Conservation (phyloP, 257 asterid genomes). For the Datura wrightii region DNA sequence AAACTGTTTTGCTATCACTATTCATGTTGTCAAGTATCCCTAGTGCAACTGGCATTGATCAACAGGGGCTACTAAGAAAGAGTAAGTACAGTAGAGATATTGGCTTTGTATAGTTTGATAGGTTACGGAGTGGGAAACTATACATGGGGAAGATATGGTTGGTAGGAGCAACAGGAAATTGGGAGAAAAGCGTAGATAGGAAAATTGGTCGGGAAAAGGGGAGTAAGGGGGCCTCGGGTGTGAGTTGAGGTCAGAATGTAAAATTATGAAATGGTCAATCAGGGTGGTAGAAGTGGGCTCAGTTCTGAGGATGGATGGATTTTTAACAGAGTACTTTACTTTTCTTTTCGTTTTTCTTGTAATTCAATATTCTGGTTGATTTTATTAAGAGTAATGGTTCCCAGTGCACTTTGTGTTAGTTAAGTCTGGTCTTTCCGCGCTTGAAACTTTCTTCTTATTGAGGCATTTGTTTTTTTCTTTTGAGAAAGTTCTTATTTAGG, state of each 20-base stretch:
- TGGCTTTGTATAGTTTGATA: neutral
- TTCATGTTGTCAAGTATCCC: slow-evolving; percentile 8
- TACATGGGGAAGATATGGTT: neutral
- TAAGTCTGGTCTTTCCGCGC: neutral
- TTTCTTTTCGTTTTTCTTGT: neutral
- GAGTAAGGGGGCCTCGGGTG: slow-evolving; percentile 1
- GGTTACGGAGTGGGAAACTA: neutral
- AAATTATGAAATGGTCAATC: neutral
- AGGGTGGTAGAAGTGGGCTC: neutral
- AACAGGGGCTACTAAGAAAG: neutral
- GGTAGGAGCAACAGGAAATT: neutral
- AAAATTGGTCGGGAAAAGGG: neutral
- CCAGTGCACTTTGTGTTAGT: neutral
- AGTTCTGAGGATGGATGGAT: neutral
- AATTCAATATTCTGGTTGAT: neutral
- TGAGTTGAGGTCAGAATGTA: neutral
- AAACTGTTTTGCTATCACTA: neutral
- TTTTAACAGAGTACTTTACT: neutral
- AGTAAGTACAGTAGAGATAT: neutral
- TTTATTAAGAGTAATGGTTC: neutral
- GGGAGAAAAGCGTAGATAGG: neutral
- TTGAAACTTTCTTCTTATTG: neutral
- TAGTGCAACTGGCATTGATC: slow-evolving; percentile 21
- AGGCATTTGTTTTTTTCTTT: neutral
- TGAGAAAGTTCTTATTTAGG: neutral